Evolutionary conservation across 2,329 filamentous ascomycete species (phyloP), one percentile per base, ranked within the genome.

Genomic region (Microcyclosporella mali): DNA sequence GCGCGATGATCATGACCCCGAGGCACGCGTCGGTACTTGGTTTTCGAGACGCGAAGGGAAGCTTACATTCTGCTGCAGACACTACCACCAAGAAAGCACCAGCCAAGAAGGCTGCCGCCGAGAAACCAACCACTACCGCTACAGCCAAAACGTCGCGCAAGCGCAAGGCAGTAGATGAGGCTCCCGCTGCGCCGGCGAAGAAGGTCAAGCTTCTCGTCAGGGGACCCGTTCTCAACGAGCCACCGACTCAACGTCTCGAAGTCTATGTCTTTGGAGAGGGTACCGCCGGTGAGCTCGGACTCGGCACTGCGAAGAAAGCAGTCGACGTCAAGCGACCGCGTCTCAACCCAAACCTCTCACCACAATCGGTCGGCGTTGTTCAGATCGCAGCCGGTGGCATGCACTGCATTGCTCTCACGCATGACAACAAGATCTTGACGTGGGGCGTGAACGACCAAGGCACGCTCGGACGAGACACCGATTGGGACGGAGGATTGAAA

Each of bases 361-460:
- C 74, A 2, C 69, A 74, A 47, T 68, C 69, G 29, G 74, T 81
- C 41, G 78, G 80, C 34, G 79, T 92, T 28, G 85, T 92, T 2
- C 80, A 85, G 64, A 66, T 94, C 44, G 81, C 84, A 38, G 81
- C 82, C 47, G 87, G 87, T 47, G 86, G 85, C 43, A 90, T 94
- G 85, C 87, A 94, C 66, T 81, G 75, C 40, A 71, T 84, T 49
- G 85, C 82, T 2, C 69, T 92, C 40, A 90, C 87, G 37, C 76
- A 81, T 53, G 83, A 90, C 64, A 87, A 88, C 71, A 82, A 81
- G 67, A 84, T 94, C 54, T 69, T 88, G 41, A 88, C 85, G 19
- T 94, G 87, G 87, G 87, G 87, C 41, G 86, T 92, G 55, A 92
- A 92, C 61, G 87, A 94, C 59, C 81, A 88, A 59, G 84, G 84